phyloP scores from a whole-genome alignment of 176 grass and related monocot genomes.

The Eragrostis curvula region DNA sequence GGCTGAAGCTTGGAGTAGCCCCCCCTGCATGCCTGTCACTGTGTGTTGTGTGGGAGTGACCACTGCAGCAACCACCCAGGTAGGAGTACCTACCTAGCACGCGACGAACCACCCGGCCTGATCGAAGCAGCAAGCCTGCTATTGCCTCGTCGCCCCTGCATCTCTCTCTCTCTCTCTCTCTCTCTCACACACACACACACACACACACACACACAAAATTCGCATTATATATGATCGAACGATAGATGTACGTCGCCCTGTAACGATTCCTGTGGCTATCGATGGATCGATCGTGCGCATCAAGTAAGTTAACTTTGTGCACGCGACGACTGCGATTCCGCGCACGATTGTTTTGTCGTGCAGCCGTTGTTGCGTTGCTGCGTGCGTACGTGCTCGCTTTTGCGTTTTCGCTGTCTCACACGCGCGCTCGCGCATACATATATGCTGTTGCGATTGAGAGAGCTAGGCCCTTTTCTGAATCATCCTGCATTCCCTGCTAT shows the following conservation, averaged over 20 bases:
- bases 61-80: neutral
- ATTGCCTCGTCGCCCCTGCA: too few relatives aligned
- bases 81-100: too few relatives aligned
- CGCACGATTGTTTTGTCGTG: neutral
- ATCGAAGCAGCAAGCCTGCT: neutral
- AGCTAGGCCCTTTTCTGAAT: neutral
- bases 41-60: neutral
- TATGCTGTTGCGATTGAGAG: neutral
- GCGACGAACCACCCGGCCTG: neutral
- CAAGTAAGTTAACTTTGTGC: neutral
- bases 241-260: too few relatives aligned
- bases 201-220: too few relatives aligned
- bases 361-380: slow-evolving; percentile 15
- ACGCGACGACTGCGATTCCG: neutral
- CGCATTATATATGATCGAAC: too few relatives aligned
- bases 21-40: neutral
- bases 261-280: too few relatives aligned
- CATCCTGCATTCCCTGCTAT: neutral
- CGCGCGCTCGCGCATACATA: neutral
- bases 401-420: neutral
- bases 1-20: neutral
- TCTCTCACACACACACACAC: too few relatives aligned
- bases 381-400: slow-evolving; percentile 27
- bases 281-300: too few relatives aligned
- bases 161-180: too few relatives aligned